Conservation (phyloP, 306 rosid genomes). For the Prunus mira region DNA sequence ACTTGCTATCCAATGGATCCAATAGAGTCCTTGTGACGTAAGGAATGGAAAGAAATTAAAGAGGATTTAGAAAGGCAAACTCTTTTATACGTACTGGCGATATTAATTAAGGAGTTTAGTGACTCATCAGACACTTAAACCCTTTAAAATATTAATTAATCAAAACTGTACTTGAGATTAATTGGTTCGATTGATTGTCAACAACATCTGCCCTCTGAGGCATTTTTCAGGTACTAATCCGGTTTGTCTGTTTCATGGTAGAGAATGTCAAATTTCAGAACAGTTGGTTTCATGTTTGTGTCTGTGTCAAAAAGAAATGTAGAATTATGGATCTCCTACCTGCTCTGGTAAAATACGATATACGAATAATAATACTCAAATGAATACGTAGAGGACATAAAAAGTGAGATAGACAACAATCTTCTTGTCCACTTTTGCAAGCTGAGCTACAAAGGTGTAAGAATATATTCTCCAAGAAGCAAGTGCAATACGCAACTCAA, state of each 20-base stretch:
- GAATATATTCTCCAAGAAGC: not conserved
- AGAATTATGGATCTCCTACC: not conserved
- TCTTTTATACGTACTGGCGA: slow-evolving; percentile 2
- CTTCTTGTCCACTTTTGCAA: not conserved
- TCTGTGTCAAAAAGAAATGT: not conserved
- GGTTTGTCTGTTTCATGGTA: not conserved
- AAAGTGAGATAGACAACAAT: not conserved
- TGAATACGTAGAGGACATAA: not conserved
- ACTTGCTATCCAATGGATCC: slow-evolving; percentile 8
- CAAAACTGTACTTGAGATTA: slow-evolving; percentile 19
- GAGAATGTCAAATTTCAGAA: slow-evolving; percentile 1
- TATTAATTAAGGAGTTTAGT: slow-evolving; percentile 33
- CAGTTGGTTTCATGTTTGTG: not conserved
- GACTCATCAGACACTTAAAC: slow-evolving; percentile 64
- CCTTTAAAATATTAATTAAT: slow-evolving; percentile 14
- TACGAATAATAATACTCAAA: not conserved
- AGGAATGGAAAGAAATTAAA: slow-evolving; percentile 17
- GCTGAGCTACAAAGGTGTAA: not conserved
- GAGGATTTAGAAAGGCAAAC: slow-evolving; percentile 12
- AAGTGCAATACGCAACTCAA: not conserved
- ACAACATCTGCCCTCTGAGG: slow-evolving; percentile 17
- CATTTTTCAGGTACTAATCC: slow-evolving; percentile 27
- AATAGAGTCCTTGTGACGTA: slow-evolving; percentile 23
- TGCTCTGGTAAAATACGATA: not conserved
- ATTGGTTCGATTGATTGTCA: slow-evolving; percentile 15